Evolutionary conservation across 192 early-diverging fungal species (phyloP).

Genomic region (Coemansia javaensis): DNA sequence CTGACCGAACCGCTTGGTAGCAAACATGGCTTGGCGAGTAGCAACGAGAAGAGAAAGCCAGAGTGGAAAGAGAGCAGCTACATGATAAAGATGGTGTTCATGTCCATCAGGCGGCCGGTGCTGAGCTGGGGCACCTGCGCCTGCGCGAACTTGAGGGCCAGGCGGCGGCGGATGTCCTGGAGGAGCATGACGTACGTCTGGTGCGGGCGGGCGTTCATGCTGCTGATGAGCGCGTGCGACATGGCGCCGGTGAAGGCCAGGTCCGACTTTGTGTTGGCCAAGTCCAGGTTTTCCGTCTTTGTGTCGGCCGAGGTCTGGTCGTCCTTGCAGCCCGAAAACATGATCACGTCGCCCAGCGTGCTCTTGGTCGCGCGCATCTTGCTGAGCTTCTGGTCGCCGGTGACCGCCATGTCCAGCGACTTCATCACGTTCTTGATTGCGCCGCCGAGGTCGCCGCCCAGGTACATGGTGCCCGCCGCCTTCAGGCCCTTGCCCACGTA

Average conservation of each 20-base stretch:
- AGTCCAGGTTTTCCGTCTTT: conserved; percentile 67
- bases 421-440: conserved; percentile 40
- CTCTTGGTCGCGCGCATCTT: conserved; percentile 36
- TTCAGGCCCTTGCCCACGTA: conserved; percentile 39
- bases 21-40: no score
- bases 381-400: conserved; percentile 45
- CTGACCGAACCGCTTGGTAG: no score
- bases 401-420: conserved; percentile 37
- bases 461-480: conserved; percentile 26
- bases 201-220: conserved; percentile 53
- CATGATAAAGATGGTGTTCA: conserved; percentile 62
- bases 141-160: conserved; percentile 59
- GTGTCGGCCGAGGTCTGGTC: conserved; percentile 80
- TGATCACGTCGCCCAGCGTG: conserved; percentile 66
- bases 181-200: conserved; percentile 70
- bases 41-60: no score
- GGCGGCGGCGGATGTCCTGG: conserved; percentile 60
- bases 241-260: conserved; percentile 63
- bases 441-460: conserved; percentile 40
- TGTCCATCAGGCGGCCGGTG: conserved; percentile 61
- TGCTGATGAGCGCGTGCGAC: conserved; percentile 66
- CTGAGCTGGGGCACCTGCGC: conserved; percentile 78
- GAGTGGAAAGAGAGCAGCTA: no score
- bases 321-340: conserved; percentile 82
- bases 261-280: conserved; percentile 65